Evolutionary conservation across 208 protist genomes (phyloP).

Genomic region (Porcisia hertigi): DNA sequence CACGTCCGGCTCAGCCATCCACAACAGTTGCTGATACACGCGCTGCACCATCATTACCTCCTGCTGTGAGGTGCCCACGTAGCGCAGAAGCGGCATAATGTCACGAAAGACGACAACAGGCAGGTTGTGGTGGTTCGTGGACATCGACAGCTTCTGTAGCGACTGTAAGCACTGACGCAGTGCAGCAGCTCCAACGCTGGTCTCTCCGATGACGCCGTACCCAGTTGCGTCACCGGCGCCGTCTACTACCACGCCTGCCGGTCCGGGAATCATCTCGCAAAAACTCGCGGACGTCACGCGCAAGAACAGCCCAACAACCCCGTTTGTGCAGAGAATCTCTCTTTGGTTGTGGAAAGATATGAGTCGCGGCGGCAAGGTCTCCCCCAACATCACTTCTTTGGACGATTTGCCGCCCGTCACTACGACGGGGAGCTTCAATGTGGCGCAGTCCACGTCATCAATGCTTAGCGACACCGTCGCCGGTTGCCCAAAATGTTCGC

Average conservation of each 20-base stretch:
- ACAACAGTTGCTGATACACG: conserved; percentile 55
- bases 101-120: conserved; percentile 44
- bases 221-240: not conserved
- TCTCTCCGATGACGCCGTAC: not conserved
- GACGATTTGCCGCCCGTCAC: not conserved
- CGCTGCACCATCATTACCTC: conserved; percentile 72
- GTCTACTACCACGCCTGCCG: not conserved
- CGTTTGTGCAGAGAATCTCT: conserved; percentile 26
- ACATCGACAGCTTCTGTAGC: conserved; percentile 32
- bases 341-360: conserved; percentile 10
- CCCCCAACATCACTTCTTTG: not conserved
- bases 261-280: not conserved
- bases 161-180: conserved; percentile 28
- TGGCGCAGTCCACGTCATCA: not conserved
- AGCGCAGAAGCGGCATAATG: conserved; percentile 50
- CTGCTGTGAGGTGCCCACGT: conserved; percentile 46
- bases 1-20: conserved; percentile 30
- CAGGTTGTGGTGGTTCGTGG: conserved; percentile 19
- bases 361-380: not conserved
- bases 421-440: conserved; percentile 1
- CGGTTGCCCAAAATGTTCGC: conserved; percentile 24
- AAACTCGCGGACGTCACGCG: conserved; percentile 15
- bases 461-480: conserved; percentile 11
- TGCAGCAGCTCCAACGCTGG: not conserved
- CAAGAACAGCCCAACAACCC: conserved; percentile 20